Conservation (phyloP, 176 grass and related monocot species). For the Phoenix roebelenii region DNA sequence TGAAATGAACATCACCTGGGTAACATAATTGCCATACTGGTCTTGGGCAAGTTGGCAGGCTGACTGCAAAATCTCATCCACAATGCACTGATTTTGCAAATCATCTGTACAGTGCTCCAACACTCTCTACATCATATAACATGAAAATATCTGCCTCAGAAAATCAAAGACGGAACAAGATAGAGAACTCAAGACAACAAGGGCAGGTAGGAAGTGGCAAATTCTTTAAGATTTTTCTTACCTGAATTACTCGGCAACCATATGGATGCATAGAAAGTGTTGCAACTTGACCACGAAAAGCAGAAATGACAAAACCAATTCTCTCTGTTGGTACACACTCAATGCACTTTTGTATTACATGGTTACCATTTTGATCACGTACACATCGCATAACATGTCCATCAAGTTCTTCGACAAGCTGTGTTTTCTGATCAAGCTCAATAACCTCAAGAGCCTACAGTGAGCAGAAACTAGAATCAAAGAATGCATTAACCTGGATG, state of each 20-base stretch:
- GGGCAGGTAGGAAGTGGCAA: not conserved
- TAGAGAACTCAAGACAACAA: not conserved
- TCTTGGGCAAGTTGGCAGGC: conserved; percentile 84
- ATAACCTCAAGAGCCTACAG: conserved; percentile 89
- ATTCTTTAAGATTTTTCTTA: conserved; percentile 17
- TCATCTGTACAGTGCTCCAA: conserved; percentile 78
- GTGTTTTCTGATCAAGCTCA: conserved; percentile 79
- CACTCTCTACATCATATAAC: conserved; percentile 48
- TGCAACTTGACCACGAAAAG: conserved; percentile 82
- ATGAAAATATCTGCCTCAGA: not conserved
- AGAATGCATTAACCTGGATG: conserved; percentile 17
- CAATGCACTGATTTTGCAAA: conserved; percentile 80
- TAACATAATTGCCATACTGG: conserved; percentile 99
- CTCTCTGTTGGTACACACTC: conserved; percentile 80
- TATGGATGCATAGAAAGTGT: conserved; percentile 89
- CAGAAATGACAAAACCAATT: conserved; percentile 73
- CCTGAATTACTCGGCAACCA: conserved; percentile 98
- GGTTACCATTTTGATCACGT: conserved; percentile 95
- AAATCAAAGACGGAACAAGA: not conserved
- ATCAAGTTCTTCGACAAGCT: conserved; percentile 81
- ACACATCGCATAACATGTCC: conserved; percentile 89
- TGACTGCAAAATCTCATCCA: conserved; percentile 93
- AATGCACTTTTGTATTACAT: conserved; percentile 99
- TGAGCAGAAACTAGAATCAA: conserved; percentile 20
- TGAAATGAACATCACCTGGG: conserved; percentile 43